phyloP scores from a whole-genome alignment of 495 filamentous ascomycete species.

The Aspergillus sclerotioniger region DNA sequence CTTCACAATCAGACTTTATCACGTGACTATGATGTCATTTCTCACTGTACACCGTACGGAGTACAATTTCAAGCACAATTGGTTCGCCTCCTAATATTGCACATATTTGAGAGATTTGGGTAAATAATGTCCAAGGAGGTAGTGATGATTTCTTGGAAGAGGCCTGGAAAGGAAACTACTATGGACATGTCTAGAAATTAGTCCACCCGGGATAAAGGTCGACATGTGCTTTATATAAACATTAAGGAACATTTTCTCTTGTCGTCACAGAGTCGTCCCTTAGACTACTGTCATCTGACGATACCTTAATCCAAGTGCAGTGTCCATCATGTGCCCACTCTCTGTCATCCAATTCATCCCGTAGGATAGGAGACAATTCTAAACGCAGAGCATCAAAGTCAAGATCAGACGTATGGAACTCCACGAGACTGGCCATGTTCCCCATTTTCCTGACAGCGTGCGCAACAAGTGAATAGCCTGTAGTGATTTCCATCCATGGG shows the following conservation, averaged over 20 bases:
- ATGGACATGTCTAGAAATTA: no score
- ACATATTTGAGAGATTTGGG: no score
- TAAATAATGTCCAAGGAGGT: no score
- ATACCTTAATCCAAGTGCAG: constrained; percentile 26
- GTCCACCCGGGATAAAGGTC: no score
- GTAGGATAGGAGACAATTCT: constrained; percentile 26
- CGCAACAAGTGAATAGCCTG: constrained; percentile 38
- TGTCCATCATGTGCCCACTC: constrained; percentile 33
- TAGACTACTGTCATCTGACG: not conserved
- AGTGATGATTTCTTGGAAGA: no score
- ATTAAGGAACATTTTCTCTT: not conserved
- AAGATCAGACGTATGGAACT: constrained; percentile 32
- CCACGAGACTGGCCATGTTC: constrained; percentile 16
- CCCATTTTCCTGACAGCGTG: constrained; percentile 27
- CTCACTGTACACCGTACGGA: no score
- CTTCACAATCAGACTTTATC: no score
- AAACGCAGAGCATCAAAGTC: constrained; percentile 29
- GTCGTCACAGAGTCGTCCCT: not conserved
- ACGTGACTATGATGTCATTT: no score
- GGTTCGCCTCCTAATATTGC: no score
- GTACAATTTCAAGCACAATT: no score
- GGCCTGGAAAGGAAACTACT: no score
- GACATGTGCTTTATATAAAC: not conserved
- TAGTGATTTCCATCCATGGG: constrained; percentile 45
- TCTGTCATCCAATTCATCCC: constrained; percentile 20